Percentiles rank a stretch among this genome's conserved stretches.
Evolutionary conservation across 1,139 yeast genomes (phyloP).

Genomic region (Suhomyces maxii): DNA sequence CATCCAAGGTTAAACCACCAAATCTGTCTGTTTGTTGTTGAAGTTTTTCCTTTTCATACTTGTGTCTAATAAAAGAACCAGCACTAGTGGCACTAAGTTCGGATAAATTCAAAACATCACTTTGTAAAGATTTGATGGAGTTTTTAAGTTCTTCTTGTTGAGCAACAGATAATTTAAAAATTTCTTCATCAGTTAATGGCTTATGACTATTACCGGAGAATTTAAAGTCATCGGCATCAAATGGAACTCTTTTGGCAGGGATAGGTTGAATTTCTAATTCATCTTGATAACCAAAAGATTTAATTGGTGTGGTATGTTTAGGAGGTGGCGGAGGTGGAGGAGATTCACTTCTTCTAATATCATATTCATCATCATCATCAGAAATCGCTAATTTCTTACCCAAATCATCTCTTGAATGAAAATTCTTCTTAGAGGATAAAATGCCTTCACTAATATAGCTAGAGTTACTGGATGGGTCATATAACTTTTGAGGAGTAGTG

Average conservation of each 20-base stretch:
- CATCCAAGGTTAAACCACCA: conserved; percentile 12
- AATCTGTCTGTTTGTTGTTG: conserved; percentile 7
- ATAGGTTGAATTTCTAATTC: conserved; percentile 7
- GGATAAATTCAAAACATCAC: conserved; percentile 51
- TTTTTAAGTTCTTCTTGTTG: conserved; percentile 43
- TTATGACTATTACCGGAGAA: conserved; percentile 27
- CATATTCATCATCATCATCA: conserved; percentile 22
- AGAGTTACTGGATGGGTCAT: conserved; percentile 24
- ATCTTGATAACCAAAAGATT: conserved; percentile 13
- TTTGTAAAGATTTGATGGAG: conserved; percentile 45
- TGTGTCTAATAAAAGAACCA: conserved; percentile 78
- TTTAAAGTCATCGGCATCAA: conserved; percentile 42
- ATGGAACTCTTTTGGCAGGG: conserved; percentile 25
- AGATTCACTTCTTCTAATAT: conserved; percentile 3
- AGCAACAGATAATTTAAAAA: conserved; percentile 29
- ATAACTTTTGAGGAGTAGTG: conserved; percentile 7
- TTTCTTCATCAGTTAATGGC: conserved; percentile 31
- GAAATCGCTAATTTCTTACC: conserved; percentile 36
- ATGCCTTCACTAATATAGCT: conserved; percentile 40
- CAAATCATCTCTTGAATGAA: conserved; percentile 38
- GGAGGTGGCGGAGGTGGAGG: conserved; percentile 58
- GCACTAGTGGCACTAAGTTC: conserved; percentile 90
- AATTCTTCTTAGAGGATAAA: conserved; percentile 31
- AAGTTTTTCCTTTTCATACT: conserved; percentile 44
- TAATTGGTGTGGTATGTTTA: conserved; percentile 26